phyloP scores from a whole-genome alignment of 352 stramenopile species.

The Phytophthora podocarpi region DNA sequence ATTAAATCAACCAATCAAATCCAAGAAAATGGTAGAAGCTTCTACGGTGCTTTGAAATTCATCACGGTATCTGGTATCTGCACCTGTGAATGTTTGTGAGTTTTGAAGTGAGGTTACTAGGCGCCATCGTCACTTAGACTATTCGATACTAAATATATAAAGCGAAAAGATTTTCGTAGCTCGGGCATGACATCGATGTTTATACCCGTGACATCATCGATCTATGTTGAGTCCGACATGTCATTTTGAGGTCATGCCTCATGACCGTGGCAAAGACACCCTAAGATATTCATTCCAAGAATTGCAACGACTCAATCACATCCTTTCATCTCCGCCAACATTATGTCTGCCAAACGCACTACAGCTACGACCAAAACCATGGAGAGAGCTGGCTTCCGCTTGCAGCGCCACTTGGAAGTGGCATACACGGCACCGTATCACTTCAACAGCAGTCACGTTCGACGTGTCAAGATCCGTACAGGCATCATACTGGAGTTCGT shows the following conservation, averaged over 20 bases:
- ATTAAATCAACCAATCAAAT: too few relatives aligned
- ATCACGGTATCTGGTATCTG: too few relatives aligned
- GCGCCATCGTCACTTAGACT: conserved; percentile 8
- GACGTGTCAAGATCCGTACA: conserved; percentile 32
- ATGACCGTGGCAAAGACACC: too few relatives aligned
- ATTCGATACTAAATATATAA: neutral
- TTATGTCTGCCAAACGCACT: conserved; percentile 21
- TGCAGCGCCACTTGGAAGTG: conserved; percentile 39
- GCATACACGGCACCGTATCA: conserved; percentile 37
- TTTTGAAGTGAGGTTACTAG: neutral
- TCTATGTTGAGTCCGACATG: neutral
- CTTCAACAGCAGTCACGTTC: conserved; percentile 35
- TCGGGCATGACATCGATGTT: conserved; percentile 21
- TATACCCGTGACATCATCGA: conserved; percentile 31
- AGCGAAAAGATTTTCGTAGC: neutral
- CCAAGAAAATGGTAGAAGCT: too few relatives aligned
- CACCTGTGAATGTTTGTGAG: conserved; percentile 5
- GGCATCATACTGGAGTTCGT: conserved; percentile 48
- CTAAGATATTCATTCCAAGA: conserved; percentile 15
- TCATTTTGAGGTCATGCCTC: neutral
- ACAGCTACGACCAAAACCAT: conserved; percentile 12
- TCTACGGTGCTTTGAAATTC: too few relatives aligned
- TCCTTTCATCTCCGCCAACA: neutral
- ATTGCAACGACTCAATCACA: neutral
- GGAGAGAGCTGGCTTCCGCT: conserved; percentile 24